These are phyloP conservation scores for Hypoxylon sp. DNA, from an alignment of 2,329 filamentous ascomycete species.

Conservation along the genomic window DNA sequence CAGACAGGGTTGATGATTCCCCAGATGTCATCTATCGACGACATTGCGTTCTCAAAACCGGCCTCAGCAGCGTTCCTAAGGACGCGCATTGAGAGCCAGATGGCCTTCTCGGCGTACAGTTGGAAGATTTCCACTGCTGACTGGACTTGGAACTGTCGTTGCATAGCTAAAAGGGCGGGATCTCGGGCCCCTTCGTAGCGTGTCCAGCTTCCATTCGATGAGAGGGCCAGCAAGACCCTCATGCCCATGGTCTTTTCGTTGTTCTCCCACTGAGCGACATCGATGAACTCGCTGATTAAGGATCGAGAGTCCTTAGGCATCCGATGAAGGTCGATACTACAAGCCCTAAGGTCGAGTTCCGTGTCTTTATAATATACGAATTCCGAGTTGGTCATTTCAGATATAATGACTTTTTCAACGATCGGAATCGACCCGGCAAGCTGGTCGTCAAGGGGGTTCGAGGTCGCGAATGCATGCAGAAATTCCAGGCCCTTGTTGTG, in stretches of 20 bases:
- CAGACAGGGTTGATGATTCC: conserved; percentile 21
- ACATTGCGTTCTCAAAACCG: neutral
- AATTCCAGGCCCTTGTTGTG: conserved; percentile 55
- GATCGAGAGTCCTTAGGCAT: conserved; percentile 21
- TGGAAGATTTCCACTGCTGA: conserved; percentile 1
- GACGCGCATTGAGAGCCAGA: conserved; percentile 35
- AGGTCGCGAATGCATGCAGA: conserved; percentile 51
- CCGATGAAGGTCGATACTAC: conserved; percentile 49
- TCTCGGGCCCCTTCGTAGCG: neutral
- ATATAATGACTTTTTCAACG: conserved; percentile 49
- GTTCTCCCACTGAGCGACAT: conserved; percentile 9
- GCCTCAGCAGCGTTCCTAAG: neutral
- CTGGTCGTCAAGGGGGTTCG: conserved; percentile 52
- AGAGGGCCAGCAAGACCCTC: conserved; percentile 25
- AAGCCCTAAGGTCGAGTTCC: conserved; percentile 52
- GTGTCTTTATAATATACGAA: conserved; percentile 50
- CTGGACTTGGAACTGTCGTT: neutral
- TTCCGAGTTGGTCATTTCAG: conserved; percentile 47
- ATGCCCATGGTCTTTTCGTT: conserved; percentile 30
- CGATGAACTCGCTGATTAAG: neutral
- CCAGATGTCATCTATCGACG: conserved; percentile 16
- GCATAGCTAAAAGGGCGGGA: neutral
- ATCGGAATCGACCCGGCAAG: conserved; percentile 44
- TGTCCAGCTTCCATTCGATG: conserved; percentile 24
- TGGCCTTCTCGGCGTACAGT: conserved; percentile 22